A percentile compares a stretch with the other conserved stretches of the same genome.
phyloP scores from a whole-genome alignment of 352 stramenopile genomes.

The Globisporangium parvum region DNA sequence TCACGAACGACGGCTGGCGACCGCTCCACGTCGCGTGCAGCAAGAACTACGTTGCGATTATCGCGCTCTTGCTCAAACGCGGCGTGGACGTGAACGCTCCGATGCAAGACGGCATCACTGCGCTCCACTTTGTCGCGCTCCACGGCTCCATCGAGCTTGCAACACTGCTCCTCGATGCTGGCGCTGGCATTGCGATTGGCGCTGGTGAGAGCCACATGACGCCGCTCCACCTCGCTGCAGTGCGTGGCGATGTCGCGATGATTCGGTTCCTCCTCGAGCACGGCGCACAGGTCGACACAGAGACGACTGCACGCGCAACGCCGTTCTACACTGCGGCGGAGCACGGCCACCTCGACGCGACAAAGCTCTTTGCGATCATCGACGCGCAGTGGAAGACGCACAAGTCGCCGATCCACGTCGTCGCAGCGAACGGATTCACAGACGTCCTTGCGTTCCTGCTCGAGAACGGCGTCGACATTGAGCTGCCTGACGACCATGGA shows the following conservation, averaged over 20 bases:
- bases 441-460: slow-evolving; percentile 5
- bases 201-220: slow-evolving; percentile 5
- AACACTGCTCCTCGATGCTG: slow-evolving; percentile 1
- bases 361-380: background rate
- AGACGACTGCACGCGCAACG: background rate
- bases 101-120: slow-evolving; percentile 6
- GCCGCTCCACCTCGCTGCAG: slow-evolving; percentile 7
- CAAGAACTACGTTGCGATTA: slow-evolving; percentile 5
- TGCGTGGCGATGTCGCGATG: slow-evolving; percentile 6
- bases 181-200: background rate
- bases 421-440: slow-evolving; percentile 8
- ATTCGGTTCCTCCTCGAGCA: slow-evolving; percentile 6
- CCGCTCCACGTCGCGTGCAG: slow-evolving; percentile 7
- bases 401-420: slow-evolving; percentile 10
- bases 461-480: slow-evolving; percentile 1
- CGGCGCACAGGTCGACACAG: background rate
- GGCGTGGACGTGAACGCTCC: slow-evolving; percentile 5
- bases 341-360: slow-evolving; percentile 10
- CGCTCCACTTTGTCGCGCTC: slow-evolving; percentile 3
- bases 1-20: slow-evolving; percentile 9
- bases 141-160: slow-evolving; percentile 2
- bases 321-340: slow-evolving; percentile 12
- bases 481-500: background rate
- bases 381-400: slow-evolving; percentile 4
- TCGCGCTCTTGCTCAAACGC: slow-evolving; percentile 3